phyloP scores from a whole-genome alignment of 2,329 filamentous ascomycete species.

The Cytospora paraplurivora region DNA sequence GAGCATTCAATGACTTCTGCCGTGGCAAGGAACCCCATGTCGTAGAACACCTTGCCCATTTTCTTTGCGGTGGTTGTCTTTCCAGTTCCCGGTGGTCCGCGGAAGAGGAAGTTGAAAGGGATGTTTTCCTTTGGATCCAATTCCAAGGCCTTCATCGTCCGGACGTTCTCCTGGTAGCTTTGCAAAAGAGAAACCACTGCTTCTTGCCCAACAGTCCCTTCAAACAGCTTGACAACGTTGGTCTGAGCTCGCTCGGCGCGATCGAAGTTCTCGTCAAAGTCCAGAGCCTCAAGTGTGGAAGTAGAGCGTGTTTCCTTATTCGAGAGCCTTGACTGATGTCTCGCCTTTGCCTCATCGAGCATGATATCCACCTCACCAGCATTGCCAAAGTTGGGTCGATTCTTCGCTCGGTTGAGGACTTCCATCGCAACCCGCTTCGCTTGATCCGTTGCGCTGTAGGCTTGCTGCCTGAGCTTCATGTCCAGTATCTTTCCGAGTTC shows the following conservation, averaged over 20 bases:
- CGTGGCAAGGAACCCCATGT: constrained; percentile 67
- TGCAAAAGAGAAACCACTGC: constrained; percentile 54
- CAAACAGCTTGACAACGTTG: constrained; percentile 57
- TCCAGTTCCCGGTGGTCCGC: constrained; percentile 62
- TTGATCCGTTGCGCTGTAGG: constrained; percentile 52
- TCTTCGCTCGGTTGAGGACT: constrained; percentile 61
- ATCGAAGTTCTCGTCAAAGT: constrained; percentile 64
- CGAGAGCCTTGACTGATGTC: constrained; percentile 37
- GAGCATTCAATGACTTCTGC: constrained; percentile 67
- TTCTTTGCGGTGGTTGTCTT: constrained; percentile 74
- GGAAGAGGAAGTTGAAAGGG: constrained; percentile 70
- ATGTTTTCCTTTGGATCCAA: constrained; percentile 60
- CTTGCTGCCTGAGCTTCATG: constrained; percentile 61
- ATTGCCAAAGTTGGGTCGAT: constrained; percentile 70
- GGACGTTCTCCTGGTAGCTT: constrained; percentile 55
- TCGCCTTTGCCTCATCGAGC: constrained; percentile 56
- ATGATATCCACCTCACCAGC: constrained; percentile 74
- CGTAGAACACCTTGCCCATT: constrained; percentile 66
- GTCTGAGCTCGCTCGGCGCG: constrained; percentile 50
- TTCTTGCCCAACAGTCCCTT: constrained; percentile 61
- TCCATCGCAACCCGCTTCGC: constrained; percentile 59
- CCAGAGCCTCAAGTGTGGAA: constrained; percentile 40
- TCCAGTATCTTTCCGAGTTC: constrained; percentile 63
- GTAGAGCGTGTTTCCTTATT: constrained; percentile 31
- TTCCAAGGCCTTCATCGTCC: constrained; percentile 51